Percentiles rank a stretch among this genome's conserved stretches.
Evolutionary conservation across 179 eudicot species (phyloP).

Genomic region (Silene coronaria): DNA sequence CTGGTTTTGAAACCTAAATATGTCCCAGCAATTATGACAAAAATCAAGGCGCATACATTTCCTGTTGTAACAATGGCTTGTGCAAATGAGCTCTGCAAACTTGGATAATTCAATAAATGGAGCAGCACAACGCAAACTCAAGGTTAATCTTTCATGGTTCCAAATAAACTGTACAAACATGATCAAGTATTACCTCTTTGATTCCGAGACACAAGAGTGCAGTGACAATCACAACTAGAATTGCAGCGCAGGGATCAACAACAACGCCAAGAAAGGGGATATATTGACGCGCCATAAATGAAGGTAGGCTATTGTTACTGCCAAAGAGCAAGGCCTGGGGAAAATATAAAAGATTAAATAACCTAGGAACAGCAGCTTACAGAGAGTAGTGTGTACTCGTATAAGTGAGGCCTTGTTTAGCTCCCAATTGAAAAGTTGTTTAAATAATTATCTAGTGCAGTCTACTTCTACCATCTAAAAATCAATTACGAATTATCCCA

Average conservation of each 20-base stretch:
- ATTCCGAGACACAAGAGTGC: constrained; percentile 80
- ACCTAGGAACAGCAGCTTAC: constrained; percentile 7
- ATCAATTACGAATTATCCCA: background rate
- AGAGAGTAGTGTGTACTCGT: background rate
- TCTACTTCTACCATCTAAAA: background rate
- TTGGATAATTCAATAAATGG: constrained; percentile 9
- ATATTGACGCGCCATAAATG: constrained; percentile 65
- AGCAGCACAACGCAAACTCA: background rate
- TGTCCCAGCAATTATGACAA: constrained; percentile 76
- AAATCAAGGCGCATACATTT: constrained; percentile 81
- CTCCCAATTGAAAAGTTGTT: background rate
- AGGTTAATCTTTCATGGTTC: background rate
- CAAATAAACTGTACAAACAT: background rate
- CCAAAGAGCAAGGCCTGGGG: constrained; percentile 76
- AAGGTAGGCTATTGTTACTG: constrained; percentile 56
- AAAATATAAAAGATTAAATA: constrained; percentile 7
- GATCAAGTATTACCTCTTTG: constrained; percentile 62
- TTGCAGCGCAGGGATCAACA: constrained; percentile 90
- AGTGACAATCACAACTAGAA: constrained; percentile 64
- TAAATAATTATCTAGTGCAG: background rate
- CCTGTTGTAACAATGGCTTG: constrained; percentile 75
- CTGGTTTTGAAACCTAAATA: constrained; percentile 80
- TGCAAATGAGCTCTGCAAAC: constrained; percentile 61
- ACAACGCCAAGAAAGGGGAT: constrained; percentile 55
- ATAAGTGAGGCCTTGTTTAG: background rate